Base-by-base conservation (phyloP, 2,329 filamentous ascomycete genomes). In the Cryphonectria naterciae region DNA sequence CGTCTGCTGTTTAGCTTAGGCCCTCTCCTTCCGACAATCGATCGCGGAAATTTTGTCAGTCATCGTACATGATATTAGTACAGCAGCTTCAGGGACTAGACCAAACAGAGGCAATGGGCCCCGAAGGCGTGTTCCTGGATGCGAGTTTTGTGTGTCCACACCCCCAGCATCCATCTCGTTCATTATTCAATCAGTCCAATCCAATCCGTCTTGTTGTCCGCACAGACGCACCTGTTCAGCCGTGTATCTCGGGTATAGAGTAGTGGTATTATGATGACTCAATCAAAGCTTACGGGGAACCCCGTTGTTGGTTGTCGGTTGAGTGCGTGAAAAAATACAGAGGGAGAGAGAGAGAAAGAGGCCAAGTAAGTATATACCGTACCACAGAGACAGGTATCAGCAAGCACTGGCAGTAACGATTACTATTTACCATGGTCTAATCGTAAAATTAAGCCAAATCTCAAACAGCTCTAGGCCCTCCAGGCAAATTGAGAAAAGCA, bases 31-130 rank as follows among this genome's bases (percentile, higher is more conserved):
- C 7, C 22, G 46, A 49, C 22, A 49, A 49, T 49, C 46, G 46
- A 49, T n/a, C 46, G 46, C 46, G 46, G 46, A 49, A 49, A 49
- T 49, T 49, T 49, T 49, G 46, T 49, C 46, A 49, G 46, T 49
- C 46, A 49, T n/a, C 46, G 46, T n/a, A 49, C 46, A 49, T 11
- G 46, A 49, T 22, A n/a, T n/a, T 49, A 49, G 46, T n/a, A 49
- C 1, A n/a, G 19, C 46, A 49, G 46, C 46, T 10, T 19, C 43
- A 49, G 22, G 22, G 46, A 49, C 46, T 49, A 49, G 46, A 49
- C 46, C 46, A 49, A 49, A 49, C 46, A 49, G 46, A 49, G 46
- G 46, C 46, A 49, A 49, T 22, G 19, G 46, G 46, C 46, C 46
- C 46, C 46, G 46, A 15, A 22, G 43, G 43, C 22, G 46, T 49